Evolutionary conservation across 768 basidiomycete species (phyloP), one percentile per base, ranked within the genome.

Genomic region (Trametes punicea): DNA sequence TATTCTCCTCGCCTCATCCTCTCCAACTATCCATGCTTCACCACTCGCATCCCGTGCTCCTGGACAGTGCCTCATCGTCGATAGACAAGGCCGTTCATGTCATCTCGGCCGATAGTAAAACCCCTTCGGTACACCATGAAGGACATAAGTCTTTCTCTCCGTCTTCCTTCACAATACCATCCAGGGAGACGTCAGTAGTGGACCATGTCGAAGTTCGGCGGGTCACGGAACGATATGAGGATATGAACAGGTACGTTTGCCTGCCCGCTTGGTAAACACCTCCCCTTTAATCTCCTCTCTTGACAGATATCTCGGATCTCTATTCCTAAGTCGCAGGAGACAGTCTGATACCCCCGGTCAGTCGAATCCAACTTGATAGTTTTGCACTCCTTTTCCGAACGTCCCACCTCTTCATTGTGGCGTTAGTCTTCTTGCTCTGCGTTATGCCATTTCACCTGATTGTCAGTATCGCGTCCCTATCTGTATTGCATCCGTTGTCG

Each of bases 211-310:
- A 70, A 51, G 62, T 57, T 1, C 65, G 71, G 30, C 70, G 69
- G 13, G 84, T 87, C 15, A 75, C 74, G 41, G 77, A 83, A 56
- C 78, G 75, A 13, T 90, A 90, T 55, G 85, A 84, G 65, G 77
- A 78, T 50, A 74, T 74, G 0, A 90, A 90, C 67, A 85, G 74
- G 88, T 85, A 40, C n/a, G 20, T 39, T 46, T 46, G 30, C 57
- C 33, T 21, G 15, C 18, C 44, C 30, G 33, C 6, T 48, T 27
- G 3, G 23, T 52, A 2, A 20, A 13, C 25, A 42, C 36, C 38
- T 13, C 56, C 21, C 45, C 55, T 62, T 23, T 40, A 44, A 25
- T 26, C 8, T 25, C 10, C 61, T 46, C 30, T 25, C 6, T 61
- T 44, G 20, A 27, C 30, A 90, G 89, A 66, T 64, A 83, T 9